Conservation (phyloP, 768 basidiomycete species). For the Coprinopsis strossmayeri region DNA sequence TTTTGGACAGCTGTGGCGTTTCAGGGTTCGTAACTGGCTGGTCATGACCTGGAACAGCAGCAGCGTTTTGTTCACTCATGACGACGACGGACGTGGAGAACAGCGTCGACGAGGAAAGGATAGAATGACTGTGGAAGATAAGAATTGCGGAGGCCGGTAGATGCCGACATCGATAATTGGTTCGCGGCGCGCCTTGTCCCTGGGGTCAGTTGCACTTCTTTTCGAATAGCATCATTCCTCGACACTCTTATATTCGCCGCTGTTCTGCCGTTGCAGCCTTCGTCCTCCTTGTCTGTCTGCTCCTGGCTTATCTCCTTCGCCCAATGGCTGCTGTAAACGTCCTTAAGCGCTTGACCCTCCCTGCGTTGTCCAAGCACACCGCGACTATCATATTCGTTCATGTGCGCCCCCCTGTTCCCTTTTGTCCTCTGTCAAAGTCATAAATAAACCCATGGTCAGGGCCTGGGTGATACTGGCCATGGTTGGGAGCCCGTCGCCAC, state of each 20-base stretch:
- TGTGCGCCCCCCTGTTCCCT: slow-evolving; percentile 30
- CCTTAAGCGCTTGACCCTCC: slow-evolving; percentile 47
- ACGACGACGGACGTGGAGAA: not conserved
- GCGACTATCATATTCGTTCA: slow-evolving; percentile 89
- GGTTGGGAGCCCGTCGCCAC: slow-evolving; percentile 78
- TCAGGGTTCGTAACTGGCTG: slow-evolving; percentile 7
- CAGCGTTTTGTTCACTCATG: slow-evolving; percentile 7
- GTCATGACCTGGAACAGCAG: slow-evolving; percentile 8
- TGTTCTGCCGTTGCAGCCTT: slow-evolving; percentile 18
- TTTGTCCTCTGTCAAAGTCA: slow-evolving; percentile 6
- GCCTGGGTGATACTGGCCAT: slow-evolving; percentile 66
- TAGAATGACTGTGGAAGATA: slow-evolving; percentile 5
- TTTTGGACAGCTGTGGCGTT: slow-evolving; percentile 56
- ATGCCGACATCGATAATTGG: slow-evolving; percentile 33
- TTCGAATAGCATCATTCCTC: slow-evolving; percentile 3
- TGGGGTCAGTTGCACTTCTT: slow-evolving; percentile 1
- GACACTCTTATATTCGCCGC: slow-evolving; percentile 13
- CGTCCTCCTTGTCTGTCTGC: slow-evolving; percentile 15
- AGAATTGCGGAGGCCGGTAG: slow-evolving; percentile 27
- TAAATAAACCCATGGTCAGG: slow-evolving; percentile 44
- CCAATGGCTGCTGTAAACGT: slow-evolving; percentile 19
- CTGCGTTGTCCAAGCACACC: slow-evolving; percentile 59
- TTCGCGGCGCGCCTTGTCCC: not conserved
- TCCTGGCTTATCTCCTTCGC: slow-evolving; percentile 5
- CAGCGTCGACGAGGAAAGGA: not conserved